Evolutionary conservation across 75 land plant species (phyloP).

Genomic region (Picea glauca): DNA sequence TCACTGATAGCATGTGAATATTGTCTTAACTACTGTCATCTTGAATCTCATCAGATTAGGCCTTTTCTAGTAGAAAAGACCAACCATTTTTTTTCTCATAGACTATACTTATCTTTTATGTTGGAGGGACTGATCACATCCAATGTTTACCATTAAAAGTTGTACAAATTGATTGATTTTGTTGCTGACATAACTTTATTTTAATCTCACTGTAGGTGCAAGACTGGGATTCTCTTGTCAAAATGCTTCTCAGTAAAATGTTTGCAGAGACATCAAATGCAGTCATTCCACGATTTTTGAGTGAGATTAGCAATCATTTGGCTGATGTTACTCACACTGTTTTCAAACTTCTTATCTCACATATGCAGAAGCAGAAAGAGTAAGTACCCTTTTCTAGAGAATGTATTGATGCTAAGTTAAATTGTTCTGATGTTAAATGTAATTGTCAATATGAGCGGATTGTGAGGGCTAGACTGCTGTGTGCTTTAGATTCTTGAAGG

Average conservation of each 20-base stretch:
- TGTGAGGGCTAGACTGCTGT: no score
- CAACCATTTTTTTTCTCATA: neutral
- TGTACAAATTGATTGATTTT: neutral
- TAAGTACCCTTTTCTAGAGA: conserved; percentile 26
- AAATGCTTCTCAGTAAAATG: conserved; percentile 64
- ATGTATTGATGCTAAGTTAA: neutral
- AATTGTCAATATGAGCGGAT: no score
- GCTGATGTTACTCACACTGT: conserved; percentile 40
- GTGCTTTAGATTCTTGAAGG: no score
- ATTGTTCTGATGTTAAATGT: no score
- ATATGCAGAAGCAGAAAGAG: conserved; percentile 42
- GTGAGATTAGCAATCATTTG: conserved; percentile 54
- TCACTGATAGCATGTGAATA: neutral
- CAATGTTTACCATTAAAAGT: neutral
- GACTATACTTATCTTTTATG: neutral
- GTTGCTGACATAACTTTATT: neutral
- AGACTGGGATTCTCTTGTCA: conserved; percentile 54
- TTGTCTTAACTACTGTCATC: neutral
- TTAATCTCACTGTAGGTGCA: conserved; percentile 39
- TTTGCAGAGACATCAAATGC: conserved; percentile 82
- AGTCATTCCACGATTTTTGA: conserved; percentile 61
- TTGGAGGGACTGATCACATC: neutral
- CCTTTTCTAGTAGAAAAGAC: neutral
- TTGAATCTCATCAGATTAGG: neutral
- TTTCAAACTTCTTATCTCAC: conserved; percentile 34